These are phyloP conservation scores for Populus hybrid DNA, from an alignment of 441 rosid genomes.

Conservation along the genomic window DNA sequence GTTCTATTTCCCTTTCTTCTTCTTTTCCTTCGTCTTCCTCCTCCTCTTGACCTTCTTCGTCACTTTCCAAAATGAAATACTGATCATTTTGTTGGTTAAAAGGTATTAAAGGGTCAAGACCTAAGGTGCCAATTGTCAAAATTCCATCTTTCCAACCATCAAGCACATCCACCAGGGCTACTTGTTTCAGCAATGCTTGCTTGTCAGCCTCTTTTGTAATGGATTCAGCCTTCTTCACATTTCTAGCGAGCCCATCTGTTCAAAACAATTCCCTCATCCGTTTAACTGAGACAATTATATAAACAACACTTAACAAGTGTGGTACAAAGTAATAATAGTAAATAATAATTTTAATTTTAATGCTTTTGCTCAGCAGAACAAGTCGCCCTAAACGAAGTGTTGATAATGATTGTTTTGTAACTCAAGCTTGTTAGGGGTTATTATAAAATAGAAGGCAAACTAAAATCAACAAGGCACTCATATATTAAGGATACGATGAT, in stretches of 20 bases:
- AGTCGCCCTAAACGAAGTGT: neutral
- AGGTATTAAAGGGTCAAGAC: constrained; percentile 58
- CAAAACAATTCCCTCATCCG: neutral
- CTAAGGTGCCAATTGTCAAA: constrained; percentile 83
- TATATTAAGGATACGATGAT: neutral
- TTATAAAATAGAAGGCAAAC: neutral
- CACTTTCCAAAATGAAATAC: constrained; percentile 24
- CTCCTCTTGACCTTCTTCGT: constrained; percentile 1
- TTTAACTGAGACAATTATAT: neutral
- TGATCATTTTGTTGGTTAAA: constrained; percentile 32
- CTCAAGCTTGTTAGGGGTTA: neutral
- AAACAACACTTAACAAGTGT: neutral
- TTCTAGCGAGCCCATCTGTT: constrained; percentile 42
- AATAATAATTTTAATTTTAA: too few relatives aligned
- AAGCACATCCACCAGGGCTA: constrained; percentile 52
- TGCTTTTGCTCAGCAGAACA: neutral
- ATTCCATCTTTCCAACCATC: constrained; percentile 81
- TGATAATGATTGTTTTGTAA: neutral
- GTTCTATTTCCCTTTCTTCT: constrained; percentile 30
- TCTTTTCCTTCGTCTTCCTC: constrained; percentile 18
- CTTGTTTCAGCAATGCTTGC: constrained; percentile 57
- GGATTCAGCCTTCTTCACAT: constrained; percentile 48
- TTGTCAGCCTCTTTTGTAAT: constrained; percentile 55
- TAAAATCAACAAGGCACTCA: neutral
- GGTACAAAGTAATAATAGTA: too few relatives aligned